Percentiles rank a stretch among this genome's conserved stretches.
Evolutionary conservation across 805 yeast species (phyloP).

Genomic region (Candida ponderosae): DNA sequence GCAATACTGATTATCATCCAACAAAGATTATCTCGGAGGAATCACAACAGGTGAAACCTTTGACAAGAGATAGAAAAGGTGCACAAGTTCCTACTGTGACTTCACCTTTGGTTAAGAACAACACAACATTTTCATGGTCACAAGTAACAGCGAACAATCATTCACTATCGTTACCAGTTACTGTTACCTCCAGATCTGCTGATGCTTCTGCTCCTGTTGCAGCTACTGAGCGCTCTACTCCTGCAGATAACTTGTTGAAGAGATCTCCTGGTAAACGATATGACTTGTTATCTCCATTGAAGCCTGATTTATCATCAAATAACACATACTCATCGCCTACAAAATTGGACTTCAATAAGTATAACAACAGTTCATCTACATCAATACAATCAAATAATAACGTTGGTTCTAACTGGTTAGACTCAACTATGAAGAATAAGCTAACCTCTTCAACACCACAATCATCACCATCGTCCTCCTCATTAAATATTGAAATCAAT

Average conservation of each 20-base stretch:
- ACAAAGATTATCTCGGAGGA: background rate
- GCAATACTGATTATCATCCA: too few relatives aligned
- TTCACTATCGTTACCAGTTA: conserved; percentile 1
- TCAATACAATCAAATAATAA: too few relatives aligned
- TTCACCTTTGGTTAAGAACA: background rate
- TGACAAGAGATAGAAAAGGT: conserved; percentile 6
- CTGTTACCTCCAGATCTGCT: background rate
- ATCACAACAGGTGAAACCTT: background rate
- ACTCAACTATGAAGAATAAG: conserved; percentile 12
- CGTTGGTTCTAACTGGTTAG: conserved; percentile 9
- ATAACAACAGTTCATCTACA: background rate
- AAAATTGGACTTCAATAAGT: background rate
- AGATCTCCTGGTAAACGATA: conserved; percentile 12
- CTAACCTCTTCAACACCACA: conserved; percentile 1
- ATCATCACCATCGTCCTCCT: background rate
- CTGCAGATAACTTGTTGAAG: conserved; percentile 3
- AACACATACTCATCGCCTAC: background rate
- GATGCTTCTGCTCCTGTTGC: too few relatives aligned
- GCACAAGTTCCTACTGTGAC: background rate
- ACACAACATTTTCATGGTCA: conserved; percentile 3
- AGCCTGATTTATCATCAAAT: background rate
- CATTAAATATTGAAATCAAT: background rate
- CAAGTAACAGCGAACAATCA: conserved; percentile 6
- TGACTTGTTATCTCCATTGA: background rate
- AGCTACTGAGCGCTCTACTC: background rate